Base-by-base conservation (phyloP, 352 stramenopile genomes). In the Detonula confervacea region DNA sequence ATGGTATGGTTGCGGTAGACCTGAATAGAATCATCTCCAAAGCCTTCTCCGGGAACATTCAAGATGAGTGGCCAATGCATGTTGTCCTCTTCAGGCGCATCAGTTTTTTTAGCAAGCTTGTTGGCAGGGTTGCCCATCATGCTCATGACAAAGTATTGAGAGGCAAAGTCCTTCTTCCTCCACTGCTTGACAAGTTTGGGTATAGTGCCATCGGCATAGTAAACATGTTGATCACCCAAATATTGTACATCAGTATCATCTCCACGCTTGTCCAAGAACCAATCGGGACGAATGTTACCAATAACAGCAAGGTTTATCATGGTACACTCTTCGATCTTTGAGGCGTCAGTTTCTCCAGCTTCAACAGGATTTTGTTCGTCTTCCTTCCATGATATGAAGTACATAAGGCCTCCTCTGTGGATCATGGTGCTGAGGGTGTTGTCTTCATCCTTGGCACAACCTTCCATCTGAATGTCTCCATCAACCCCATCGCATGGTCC, bases 121-220 rank as follows among this genome's bases (percentile, higher is more conserved):
- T 66, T 75, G 11, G 54, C 30, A n/a, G 68, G 68, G 44, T 87
- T 83, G 0, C 46, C 81, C 44, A 81, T 67, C 44, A 84, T 79
- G 35, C 20, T 60, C 75, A 84, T 84, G 9, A 60, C 65, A 70
- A 87, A 87, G 54, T 87, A 87, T 39, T 87, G 81, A 9, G 35
- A 72, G 5, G 81, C 76, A 73, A 87, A 87, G 59, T 87, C 81
- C 44, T 82, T 87, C 51, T 87, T 87, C 9, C 81, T 61, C 81
- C 81, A 87, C 46, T 87, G 81, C 44, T 87, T 87, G 33, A 82
- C 81, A 9, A 87, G 60, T 9, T 65, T 63, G 6, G 81, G 76
- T 2, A 79, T 61, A 1, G 33, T 55, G 1, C 27, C 42, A 49
- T 68, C 56, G 7, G 42, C 51, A 60, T 87, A 85, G 44, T 72